Percentiles rank a stretch among this genome's conserved stretches.
phyloP scores from a whole-genome alignment of 2,329 filamentous ascomycete genomes.

The Penicillium sp. region DNA sequence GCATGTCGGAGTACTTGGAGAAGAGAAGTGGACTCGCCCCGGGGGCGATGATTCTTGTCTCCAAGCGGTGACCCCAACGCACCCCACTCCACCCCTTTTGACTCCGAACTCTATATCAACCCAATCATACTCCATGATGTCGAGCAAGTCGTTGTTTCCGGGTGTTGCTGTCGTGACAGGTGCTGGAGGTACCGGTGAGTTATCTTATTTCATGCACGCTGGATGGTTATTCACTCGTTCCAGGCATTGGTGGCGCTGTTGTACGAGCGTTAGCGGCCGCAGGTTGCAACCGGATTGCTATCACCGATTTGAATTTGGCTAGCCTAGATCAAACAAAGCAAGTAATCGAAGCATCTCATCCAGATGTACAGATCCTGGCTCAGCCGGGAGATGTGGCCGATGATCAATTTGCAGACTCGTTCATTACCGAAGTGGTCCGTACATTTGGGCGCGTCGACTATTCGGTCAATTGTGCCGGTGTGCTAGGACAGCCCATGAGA shows the following conservation, averaged over 20 bases:
- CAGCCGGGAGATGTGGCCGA: constrained; percentile 47
- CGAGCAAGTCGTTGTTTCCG: constrained; percentile 30
- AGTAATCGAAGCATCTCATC: constrained; percentile 29
- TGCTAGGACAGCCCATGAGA: constrained; percentile 29
- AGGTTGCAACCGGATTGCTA: constrained; percentile 49
- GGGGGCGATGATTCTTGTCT: constrained; percentile 7
- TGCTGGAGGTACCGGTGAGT: constrained; percentile 44
- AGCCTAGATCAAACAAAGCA: constrained; percentile 34
- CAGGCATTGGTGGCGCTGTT: constrained; percentile 54
- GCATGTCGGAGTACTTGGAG: constrained; percentile 29
- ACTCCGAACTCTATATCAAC: not conserved
- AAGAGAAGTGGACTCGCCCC: constrained; percentile 13
- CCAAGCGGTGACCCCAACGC: constrained; percentile 22
- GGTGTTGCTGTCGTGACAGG: constrained; percentile 47
- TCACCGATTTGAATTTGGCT: constrained; percentile 48
- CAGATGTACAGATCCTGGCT: constrained; percentile 31
- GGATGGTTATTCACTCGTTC: not conserved
- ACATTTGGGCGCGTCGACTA: constrained; percentile 49
- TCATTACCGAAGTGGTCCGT: constrained; percentile 20
- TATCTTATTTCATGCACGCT: not conserved
- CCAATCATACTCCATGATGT: not conserved
- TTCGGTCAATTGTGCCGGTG: constrained; percentile 52
- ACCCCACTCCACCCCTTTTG: not conserved
- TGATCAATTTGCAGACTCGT: constrained; percentile 40
- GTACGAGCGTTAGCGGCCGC: constrained; percentile 47